These are phyloP conservation scores for Fusarium sp. DNA, from an alignment of 2,329 filamentous ascomycete species.

Conservation along the genomic window DNA sequence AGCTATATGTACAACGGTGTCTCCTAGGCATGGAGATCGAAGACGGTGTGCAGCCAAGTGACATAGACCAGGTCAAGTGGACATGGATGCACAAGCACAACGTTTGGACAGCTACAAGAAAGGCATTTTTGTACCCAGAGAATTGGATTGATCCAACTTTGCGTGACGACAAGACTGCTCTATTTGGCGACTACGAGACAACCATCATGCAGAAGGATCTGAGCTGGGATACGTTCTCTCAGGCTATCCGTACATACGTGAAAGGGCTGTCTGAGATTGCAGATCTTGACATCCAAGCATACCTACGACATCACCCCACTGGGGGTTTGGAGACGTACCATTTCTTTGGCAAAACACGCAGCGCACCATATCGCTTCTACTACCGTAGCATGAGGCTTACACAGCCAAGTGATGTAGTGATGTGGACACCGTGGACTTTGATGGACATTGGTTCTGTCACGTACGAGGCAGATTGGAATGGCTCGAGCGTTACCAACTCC, in stretches of 20 bases:
- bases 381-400: not conserved
- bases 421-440: not conserved
- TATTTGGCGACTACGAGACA: not conserved
- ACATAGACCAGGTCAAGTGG: not conserved
- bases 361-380: not conserved
- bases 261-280: not conserved
- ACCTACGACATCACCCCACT: not conserved
- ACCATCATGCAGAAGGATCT: not conserved
- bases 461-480: not conserved
- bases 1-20: not conserved
- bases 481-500: not conserved
- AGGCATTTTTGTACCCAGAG: not conserved
- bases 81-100: not conserved
- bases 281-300: not conserved
- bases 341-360: not conserved
- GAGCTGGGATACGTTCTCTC: not conserved
- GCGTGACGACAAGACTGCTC: not conserved
- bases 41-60: not conserved
- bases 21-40: not conserved
- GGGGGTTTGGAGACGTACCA: not conserved
- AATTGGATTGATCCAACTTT: not conserved
- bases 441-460: not conserved
- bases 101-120: not conserved
- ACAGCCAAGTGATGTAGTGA: not conserved
- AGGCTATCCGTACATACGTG: not conserved